Base-by-base conservation (phyloP, 768 basidiomycete species). In the Lentinula sp. region DNA sequence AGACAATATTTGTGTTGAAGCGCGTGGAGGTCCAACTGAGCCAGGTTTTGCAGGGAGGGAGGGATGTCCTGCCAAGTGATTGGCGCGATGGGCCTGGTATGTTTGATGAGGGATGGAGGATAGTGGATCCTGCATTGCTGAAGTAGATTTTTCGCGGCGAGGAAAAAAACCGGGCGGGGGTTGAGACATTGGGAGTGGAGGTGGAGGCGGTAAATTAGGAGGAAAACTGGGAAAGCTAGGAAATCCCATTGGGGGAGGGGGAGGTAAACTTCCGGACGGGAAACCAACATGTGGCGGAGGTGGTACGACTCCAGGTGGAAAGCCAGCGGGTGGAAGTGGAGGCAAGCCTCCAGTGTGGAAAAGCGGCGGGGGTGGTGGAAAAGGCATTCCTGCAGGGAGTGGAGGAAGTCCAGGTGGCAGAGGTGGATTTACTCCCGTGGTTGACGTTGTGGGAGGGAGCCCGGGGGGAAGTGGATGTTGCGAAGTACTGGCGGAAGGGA, bases 81-180 rank as follows among this genome's bases (percentile, higher is more conserved):
- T 73, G 5, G 80, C 76, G n/a, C 81, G 82, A 66, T 90, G 86
- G 4, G 83, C 86, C 70, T 93, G 92, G 70, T 81, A 91, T 5
- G 90, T 90, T 69, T 87, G 84, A 64, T 91, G 87, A 6, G 91
- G 90, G 20, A 85, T 72, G n/a, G 81, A 81, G 1, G 87, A 86
- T 37, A 93, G 73, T 0, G 91, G 90, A 67, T 93, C 91, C 70
- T 92, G 90, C 69, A 84, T 79, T 1, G 83, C 72, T 55, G 83
- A 75, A 45, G 74, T 51, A 35, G 80, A 79, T 68, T 84, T 83
- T 43, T 72, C 70, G 32, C 81, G 79, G 45, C 80, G 79, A 33
- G 85, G 81, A 62, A 85, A 86, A 71, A 90, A 88, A 5, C 86
- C 87, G 1, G 84, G 84, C 61, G 67, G 66, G 5, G 64, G 64